Percentiles rank a stretch among this genome's conserved stretches.
These are phyloP conservation scores for Colletotrichum endophyticum DNA, from an alignment of 2,329 filamentous ascomycete species.

Conservation along the genomic window DNA sequence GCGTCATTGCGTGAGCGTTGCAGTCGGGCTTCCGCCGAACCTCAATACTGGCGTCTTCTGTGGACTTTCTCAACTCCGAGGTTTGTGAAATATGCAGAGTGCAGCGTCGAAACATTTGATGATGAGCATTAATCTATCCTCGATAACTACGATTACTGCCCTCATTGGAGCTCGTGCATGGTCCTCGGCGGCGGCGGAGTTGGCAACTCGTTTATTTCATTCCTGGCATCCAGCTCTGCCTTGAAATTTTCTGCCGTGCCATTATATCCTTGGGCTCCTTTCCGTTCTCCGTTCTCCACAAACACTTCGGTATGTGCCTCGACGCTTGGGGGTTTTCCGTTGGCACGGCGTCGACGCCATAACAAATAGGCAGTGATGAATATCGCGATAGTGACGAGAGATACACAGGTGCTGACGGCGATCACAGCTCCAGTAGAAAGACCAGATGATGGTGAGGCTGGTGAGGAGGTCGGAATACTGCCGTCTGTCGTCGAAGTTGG, in stretches of 20 bases:
- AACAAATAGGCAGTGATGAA: not conserved
- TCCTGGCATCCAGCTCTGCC: not conserved
- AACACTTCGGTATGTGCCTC: not conserved
- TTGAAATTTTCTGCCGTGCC: not conserved
- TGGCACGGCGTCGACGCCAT: not conserved
- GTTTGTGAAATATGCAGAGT: not conserved
- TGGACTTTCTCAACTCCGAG: not conserved
- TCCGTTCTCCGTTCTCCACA: not conserved
- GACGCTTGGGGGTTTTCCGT: not conserved
- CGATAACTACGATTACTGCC: not conserved
- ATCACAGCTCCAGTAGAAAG: not conserved
- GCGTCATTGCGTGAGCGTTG: not conserved
- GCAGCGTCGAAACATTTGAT: accelerated
- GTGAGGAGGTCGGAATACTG: accelerated
- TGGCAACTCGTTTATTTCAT: not conserved
- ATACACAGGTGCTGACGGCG: not conserved
- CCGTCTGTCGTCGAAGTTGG: not conserved
- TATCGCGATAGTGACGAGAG: not conserved
- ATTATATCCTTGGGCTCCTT: not conserved
- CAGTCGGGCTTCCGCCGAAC: not conserved
- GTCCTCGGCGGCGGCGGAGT: not conserved
- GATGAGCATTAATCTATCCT: accelerated
- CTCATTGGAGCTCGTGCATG: not conserved
- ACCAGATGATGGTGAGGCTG: not conserved
- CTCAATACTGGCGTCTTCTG: not conserved